Evolutionary conservation across 352 stramenopile genomes (phyloP).

Genomic region (Phytopythium mirpurense): DNA sequence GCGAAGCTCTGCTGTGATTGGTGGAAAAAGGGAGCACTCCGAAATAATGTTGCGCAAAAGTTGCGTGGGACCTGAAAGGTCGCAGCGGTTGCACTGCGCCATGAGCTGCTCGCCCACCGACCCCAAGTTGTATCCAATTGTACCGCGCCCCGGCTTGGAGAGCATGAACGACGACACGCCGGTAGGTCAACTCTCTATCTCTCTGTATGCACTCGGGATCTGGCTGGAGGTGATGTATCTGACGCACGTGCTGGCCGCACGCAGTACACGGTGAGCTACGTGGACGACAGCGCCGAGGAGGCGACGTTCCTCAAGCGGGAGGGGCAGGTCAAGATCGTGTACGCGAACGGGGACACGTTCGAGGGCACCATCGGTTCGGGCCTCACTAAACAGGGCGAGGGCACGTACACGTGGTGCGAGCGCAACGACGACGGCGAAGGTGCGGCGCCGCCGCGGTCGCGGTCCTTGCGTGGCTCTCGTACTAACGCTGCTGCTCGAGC

Average conservation of each 20-base stretch:
- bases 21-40: no score
- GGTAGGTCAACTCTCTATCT: neutral
- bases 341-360: constrained; percentile 89
- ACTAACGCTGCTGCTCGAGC: neutral
- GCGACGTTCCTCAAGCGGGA: constrained; percentile 79
- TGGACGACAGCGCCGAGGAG: constrained; percentile 84
- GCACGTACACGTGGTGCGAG: constrained; percentile 87
- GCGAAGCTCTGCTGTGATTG: neutral
- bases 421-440: constrained; percentile 61
- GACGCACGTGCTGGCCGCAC: no score
- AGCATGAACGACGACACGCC: constrained; percentile 3
- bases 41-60: neutral
- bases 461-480: neutral
- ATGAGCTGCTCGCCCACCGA: neutral
- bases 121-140: no score
- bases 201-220: no score
- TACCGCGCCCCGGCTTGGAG: neutral
- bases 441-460: constrained; percentile 11
- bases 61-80: constrained; percentile 1
- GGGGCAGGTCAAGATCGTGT: constrained; percentile 85
- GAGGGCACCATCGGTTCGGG: constrained; percentile 81
- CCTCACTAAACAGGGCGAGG: constrained; percentile 77
- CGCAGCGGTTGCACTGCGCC: neutral
- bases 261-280: constrained; percentile 77
- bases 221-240: no score